Conservation (phyloP, 306 rosid genomes). For the Cicer pinnatifidum region DNA sequence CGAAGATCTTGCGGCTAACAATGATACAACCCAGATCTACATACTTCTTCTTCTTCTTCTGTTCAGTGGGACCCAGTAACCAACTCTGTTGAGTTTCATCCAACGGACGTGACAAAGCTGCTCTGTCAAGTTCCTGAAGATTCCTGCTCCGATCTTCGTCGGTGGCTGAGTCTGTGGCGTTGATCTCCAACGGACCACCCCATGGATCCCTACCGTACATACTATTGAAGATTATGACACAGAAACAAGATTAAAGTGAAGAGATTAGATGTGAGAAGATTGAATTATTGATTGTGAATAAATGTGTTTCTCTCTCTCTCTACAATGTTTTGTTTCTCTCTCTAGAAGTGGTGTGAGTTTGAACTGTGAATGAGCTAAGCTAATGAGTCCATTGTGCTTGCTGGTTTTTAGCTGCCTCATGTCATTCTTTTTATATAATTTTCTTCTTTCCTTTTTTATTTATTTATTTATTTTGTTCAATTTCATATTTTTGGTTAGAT, state of each 20-base stretch:
- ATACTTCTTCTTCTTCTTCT: conserved; percentile 99
- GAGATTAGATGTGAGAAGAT: background rate
- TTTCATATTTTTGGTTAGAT: too few species aligned
- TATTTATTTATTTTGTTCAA: too few species aligned
- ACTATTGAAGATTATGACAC: conserved; percentile 26
- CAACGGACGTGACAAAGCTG: conserved; percentile 83
- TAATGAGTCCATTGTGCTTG: background rate
- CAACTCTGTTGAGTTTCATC: conserved; percentile 99
- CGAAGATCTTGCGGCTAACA: conserved; percentile 90
- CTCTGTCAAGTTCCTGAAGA: conserved; percentile 78
- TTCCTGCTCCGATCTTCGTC: conserved; percentile 97
- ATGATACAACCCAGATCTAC: conserved; percentile 96
- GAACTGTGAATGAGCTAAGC: conserved; percentile 20
- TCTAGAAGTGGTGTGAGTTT: background rate
- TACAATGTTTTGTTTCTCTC: background rate
- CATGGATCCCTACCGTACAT: conserved; percentile 99
- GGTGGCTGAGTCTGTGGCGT: conserved; percentile 86
- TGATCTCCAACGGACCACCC: conserved; percentile 98
- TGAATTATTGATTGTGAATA: background rate
- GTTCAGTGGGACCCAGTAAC: conserved; percentile 88
- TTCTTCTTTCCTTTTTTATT: too few species aligned
- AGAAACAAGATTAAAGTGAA: conserved; percentile 10
- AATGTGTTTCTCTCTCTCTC: background rate
- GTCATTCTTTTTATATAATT: too few species aligned
- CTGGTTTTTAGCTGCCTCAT: too few species aligned